Evolutionary conservation across 495 filamentous ascomycete species (phyloP), one percentile per base, ranked within the genome.

Genomic region (Neurospora hispaniola): DNA sequence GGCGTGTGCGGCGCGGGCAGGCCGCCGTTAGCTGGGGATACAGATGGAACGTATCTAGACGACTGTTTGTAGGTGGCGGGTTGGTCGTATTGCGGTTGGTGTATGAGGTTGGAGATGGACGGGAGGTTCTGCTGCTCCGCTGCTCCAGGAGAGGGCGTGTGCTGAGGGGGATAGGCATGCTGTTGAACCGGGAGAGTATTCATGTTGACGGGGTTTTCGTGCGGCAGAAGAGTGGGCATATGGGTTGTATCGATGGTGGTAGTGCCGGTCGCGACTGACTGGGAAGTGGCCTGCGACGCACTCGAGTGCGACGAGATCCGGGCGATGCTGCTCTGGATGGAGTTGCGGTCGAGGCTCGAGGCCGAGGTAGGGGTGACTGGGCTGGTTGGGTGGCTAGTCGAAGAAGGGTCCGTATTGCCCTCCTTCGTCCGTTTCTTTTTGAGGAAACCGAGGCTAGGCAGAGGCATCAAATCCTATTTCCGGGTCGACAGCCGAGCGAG

Each of bases 361-460:
- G 79, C 81, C 38, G 85, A 76, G 62, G 83, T 83, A 27, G 86
- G 84, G 39, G 85, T 88, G 75, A 87, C 84, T 72, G 90, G 86
- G 78, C 90, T 90, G 75, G 86, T 88, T 77, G 87, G 87, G 78
- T 89, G 81, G 81, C 88, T 84, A 81, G 86, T 71, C 85, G 88
- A 31, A 80, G 86, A 78, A 79, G 87, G 84, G 85, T 85, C 79
- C 80, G 87, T 77, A 80, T 88, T 84, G 80, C 87, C 78, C 85
- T 90, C 81, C 90, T 93, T 97, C 84, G 95, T 96, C 88, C 93
- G 90, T 87, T 96, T 94, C 90, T 97, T 98, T 88, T 98, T 99
- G 79, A 99, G 88, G 79, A 97, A 91, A 75, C 93, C 92, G 83
- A 93, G 86, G 77, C 82, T 87, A 85, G 90, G 54, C 54, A 66